Percentiles rank a stretch among this genome's conserved stretches.
phyloP scores from a whole-genome alignment of 225 moss, liverwort and hornwort genomes.

The Polytrichum formosum region DNA sequence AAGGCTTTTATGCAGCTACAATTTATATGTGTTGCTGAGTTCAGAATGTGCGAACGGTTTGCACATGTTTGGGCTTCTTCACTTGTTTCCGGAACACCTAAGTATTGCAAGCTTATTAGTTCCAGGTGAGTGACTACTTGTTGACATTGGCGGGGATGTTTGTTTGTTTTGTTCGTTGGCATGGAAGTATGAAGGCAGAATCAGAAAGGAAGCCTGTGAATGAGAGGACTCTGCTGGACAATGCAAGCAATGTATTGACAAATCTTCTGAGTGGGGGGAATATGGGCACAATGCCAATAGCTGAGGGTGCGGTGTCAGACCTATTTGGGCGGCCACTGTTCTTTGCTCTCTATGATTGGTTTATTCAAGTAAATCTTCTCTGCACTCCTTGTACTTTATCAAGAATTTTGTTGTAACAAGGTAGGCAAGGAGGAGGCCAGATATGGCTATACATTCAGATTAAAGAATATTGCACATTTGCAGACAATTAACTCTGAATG shows the following conservation, averaged over 20 bases:
- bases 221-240: constrained; percentile 67
- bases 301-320: constrained; percentile 80
- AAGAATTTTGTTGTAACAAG: too few species aligned
- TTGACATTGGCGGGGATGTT: not conserved
- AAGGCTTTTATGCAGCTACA: not conserved
- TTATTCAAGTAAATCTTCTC: constrained; percentile 62
- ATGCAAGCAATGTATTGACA: constrained; percentile 93
- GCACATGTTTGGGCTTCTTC: not conserved
- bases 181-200: constrained; percentile 55
- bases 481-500: too few species aligned
- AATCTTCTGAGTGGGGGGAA: constrained; percentile 79
- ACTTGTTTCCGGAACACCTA: not conserved
- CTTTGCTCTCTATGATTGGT: constrained; percentile 97
- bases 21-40: not conserved
- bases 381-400: too few species aligned
- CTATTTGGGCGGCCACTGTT: constrained; percentile 81
- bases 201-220: constrained; percentile 46
- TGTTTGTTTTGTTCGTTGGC: constrained; percentile 10
- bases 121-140: not conserved
- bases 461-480: too few species aligned
- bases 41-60: not conserved
- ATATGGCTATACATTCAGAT: too few species aligned
- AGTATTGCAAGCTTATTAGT: not conserved
- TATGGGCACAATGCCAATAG: constrained; percentile 87
- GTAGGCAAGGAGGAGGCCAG: too few species aligned